phyloP scores from a whole-genome alignment of 164 flowering plant species.

The Vitis labrusca region DNA sequence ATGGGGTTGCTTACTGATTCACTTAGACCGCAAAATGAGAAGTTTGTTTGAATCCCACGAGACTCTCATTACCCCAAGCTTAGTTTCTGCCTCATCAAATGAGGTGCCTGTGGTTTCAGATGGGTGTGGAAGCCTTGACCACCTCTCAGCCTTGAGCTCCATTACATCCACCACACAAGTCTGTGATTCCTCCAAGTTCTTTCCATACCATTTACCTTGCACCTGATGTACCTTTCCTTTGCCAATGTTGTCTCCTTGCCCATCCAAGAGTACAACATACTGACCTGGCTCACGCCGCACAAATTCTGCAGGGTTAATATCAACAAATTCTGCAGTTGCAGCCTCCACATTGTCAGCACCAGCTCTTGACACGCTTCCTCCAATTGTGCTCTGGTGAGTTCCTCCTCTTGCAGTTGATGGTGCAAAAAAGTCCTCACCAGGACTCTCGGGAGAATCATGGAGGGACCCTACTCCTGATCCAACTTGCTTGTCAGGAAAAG shows the following conservation, averaged over 20 bases:
- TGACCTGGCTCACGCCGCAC: slow-evolving; percentile 54
- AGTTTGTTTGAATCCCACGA: slow-evolving; percentile 63
- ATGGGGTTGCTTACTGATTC: neutral
- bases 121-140: slow-evolving; percentile 52
- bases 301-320: slow-evolving; percentile 20
- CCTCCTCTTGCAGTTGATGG: slow-evolving; percentile 33
- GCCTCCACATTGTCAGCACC: slow-evolving; percentile 22
- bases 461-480: slow-evolving; percentile 26
- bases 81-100: slow-evolving; percentile 60
- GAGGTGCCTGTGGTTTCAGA: slow-evolving; percentile 55
- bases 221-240: slow-evolving; percentile 62
- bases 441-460: slow-evolving; percentile 58
- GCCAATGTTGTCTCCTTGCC: slow-evolving; percentile 54
- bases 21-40: slow-evolving; percentile 12
- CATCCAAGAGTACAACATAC: slow-evolving; percentile 45
- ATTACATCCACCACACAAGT: slow-evolving; percentile 62
- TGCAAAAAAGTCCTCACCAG: slow-evolving; percentile 39
- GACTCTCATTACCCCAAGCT: slow-evolving; percentile 61
- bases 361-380: slow-evolving; percentile 21
- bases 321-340: slow-evolving; percentile 22
- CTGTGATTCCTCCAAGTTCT: slow-evolving; percentile 49
- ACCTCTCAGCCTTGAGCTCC: slow-evolving; percentile 50
- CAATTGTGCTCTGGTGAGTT: neutral
- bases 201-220: slow-evolving; percentile 65
- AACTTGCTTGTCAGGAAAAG: slow-evolving; percentile 48